phyloP scores from a whole-genome alignment of 2,329 filamentous ascomycete genomes.

The Xylaria sp. region DNA sequence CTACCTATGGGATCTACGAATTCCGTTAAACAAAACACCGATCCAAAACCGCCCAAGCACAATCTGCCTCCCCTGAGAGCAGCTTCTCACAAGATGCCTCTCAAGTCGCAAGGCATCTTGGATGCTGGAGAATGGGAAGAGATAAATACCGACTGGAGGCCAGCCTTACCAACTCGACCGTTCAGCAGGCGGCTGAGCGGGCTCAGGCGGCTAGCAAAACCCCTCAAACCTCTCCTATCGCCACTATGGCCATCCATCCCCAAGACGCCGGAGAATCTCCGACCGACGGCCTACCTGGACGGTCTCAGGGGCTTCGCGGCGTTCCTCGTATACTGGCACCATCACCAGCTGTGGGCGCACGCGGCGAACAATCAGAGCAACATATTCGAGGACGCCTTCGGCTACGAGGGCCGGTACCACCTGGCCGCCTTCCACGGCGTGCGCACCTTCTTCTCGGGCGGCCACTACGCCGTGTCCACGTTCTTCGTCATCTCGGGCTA shows the following conservation, averaged over 20 bases:
- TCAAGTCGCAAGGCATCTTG: conserved; percentile 37
- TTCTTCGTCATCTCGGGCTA: conserved; percentile 64
- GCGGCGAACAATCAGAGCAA: conserved; percentile 39
- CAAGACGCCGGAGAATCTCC: conserved; percentile 34
- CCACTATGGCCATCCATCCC: conserved; percentile 17
- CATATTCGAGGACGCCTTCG: conserved; percentile 57
- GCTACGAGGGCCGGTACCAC: conserved; percentile 51
- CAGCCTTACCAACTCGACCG: conserved; percentile 21
- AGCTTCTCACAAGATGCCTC: conserved; percentile 33
- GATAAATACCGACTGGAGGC: conserved; percentile 36
- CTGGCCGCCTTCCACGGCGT: conserved; percentile 59
- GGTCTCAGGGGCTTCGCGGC: conserved; percentile 69
- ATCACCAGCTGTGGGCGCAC: conserved; percentile 63
- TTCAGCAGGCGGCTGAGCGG: not conserved
- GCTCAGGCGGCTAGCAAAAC: not conserved
- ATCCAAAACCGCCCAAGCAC: no score
- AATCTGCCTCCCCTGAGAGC: not conserved
- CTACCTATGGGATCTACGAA: no score
- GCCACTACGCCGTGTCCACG: conserved; percentile 60
- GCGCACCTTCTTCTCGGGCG: conserved; percentile 62
- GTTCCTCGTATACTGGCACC: conserved; percentile 66
- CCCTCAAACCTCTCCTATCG: conserved; percentile 10
- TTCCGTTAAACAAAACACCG: no score
- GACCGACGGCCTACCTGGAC: conserved; percentile 64
- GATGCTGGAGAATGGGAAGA: conserved; percentile 41